phyloP scores from a whole-genome alignment of 257 asterid species.

The Solanum chiquidenum region DNA sequence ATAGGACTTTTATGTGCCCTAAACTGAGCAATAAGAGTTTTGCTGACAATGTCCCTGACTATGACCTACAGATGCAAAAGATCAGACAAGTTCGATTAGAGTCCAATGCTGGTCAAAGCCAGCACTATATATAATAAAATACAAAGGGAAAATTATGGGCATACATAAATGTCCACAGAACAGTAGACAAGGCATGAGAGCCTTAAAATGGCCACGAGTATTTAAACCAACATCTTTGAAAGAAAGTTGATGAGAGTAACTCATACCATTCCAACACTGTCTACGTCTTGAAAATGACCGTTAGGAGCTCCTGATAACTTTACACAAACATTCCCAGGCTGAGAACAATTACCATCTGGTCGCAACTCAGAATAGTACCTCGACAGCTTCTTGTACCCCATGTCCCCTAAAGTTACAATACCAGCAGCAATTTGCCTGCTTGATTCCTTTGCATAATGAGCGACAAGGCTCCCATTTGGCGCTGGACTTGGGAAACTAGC shows the following conservation, averaged over 20 bases:
- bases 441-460: slow-evolving; percentile 92
- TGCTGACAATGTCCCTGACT: slow-evolving; percentile 67
- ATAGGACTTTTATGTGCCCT: slow-evolving; percentile 87
- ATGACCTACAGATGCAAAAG: slow-evolving; percentile 45
- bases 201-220: neutral
- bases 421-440: slow-evolving; percentile 95
- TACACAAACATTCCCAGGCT: slow-evolving; percentile 30
- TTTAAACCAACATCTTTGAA: neutral
- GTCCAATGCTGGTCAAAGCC: neutral
- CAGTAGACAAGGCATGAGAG: neutral
- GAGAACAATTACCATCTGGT: slow-evolving; percentile 54
- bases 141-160: neutral
- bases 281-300: slow-evolving; percentile 49
- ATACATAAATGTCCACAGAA: neutral
- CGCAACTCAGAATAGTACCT: slow-evolving; percentile 72
- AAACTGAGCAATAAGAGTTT: slow-evolving; percentile 67
- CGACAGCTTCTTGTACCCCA: slow-evolving; percentile 74
- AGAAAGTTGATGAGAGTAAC: neutral
- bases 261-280: slow-evolving; percentile 74
- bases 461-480: slow-evolving; percentile 77
- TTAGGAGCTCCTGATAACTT: slow-evolving; percentile 40
- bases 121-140: neutral
- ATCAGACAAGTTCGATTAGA: neutral
- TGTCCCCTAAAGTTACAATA: slow-evolving; percentile 76
- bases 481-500: slow-evolving; percentile 43